phyloP scores from a whole-genome alignment of 2,329 filamentous ascomycete species.

The Penicillium sp. region DNA sequence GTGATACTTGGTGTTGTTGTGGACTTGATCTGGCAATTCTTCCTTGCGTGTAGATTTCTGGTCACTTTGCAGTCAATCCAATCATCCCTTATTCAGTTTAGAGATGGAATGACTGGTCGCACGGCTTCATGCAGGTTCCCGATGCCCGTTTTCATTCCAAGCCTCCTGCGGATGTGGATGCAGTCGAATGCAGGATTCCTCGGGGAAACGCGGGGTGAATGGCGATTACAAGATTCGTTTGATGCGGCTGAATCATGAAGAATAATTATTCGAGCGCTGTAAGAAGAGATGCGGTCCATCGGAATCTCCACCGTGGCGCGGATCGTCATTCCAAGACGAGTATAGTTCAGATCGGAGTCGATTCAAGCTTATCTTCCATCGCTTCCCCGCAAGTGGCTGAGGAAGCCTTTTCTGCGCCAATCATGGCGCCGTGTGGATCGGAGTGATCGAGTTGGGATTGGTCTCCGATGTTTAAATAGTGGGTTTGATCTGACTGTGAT shows the following conservation, averaged over 20 bases:
- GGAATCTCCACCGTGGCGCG: not conserved
- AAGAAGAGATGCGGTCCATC: not conserved
- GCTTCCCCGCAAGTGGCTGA: constrained; percentile 17
- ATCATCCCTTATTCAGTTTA: too few relatives aligned
- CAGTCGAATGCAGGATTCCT: constrained; percentile 3
- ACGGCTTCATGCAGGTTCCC: constrained; percentile 12
- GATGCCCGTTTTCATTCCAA: constrained; percentile 6
- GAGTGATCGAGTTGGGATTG: constrained; percentile 1
- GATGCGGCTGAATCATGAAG: not conserved
- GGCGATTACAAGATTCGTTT: not conserved
- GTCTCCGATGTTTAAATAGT: too few relatives aligned
- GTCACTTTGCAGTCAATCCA: too few relatives aligned
- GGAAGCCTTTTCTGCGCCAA: constrained; percentile 17
- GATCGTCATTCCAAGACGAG: too few relatives aligned
- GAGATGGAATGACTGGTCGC: too few relatives aligned
- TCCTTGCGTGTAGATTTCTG: too few relatives aligned
- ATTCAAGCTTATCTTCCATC: constrained; percentile 13
- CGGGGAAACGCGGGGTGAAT: not conserved
- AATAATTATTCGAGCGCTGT: too few relatives aligned
- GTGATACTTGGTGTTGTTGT: too few relatives aligned
- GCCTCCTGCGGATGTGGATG: constrained; percentile 1
- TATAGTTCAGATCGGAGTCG: not conserved
- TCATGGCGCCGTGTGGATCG: constrained; percentile 4
- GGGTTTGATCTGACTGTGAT: too few relatives aligned
- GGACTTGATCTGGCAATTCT: too few relatives aligned